Evolutionary conservation across 768 basidiomycete genomes (phyloP).

Genomic region (Leccinum arenicola): DNA sequence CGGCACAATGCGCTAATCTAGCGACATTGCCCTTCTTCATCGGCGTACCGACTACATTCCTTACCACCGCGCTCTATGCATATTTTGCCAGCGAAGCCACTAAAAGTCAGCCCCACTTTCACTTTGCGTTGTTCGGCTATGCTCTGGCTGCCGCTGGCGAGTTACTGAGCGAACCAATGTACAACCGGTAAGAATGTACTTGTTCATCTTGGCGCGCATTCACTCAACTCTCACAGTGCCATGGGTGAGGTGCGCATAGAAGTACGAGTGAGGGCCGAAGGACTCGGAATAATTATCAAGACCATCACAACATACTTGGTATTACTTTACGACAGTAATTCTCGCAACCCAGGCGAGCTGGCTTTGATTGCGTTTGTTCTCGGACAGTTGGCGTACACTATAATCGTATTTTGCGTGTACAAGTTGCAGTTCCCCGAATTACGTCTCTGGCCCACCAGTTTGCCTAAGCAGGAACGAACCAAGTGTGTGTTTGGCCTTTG

Average conservation of each 20-base stretch:
- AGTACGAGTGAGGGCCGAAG: constrained; percentile 83
- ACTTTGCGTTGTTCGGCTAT: constrained; percentile 63
- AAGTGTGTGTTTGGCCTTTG: constrained; percentile 17
- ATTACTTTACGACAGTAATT: constrained; percentile 49
- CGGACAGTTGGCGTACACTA: constrained; percentile 79
- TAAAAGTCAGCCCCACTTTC: constrained; percentile 61
- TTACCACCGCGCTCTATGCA: constrained; percentile 53
- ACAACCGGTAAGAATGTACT: constrained; percentile 53
- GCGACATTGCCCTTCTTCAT: constrained; percentile 63
- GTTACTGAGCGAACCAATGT: constrained; percentile 79
- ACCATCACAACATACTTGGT: constrained; percentile 68
- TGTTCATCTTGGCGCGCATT: neutral
- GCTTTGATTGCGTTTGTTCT: constrained; percentile 81
- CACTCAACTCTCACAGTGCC: constrained; percentile 45
- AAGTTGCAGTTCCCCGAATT: constrained; percentile 37
- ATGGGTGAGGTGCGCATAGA: constrained; percentile 65
- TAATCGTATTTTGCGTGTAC: constrained; percentile 57
- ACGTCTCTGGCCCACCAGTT: constrained; percentile 33
- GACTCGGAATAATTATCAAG: constrained; percentile 72
- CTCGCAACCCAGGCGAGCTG: constrained; percentile 36
- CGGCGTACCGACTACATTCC: constrained; percentile 62
- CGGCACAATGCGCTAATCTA: constrained; percentile 41
- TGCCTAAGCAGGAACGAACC: constrained; percentile 16
- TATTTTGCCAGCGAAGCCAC: constrained; percentile 51
- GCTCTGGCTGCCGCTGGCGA: constrained; percentile 73